Evolutionary conservation across 768 basidiomycete genomes (phyloP).

Genomic region (Trametes elegans): DNA sequence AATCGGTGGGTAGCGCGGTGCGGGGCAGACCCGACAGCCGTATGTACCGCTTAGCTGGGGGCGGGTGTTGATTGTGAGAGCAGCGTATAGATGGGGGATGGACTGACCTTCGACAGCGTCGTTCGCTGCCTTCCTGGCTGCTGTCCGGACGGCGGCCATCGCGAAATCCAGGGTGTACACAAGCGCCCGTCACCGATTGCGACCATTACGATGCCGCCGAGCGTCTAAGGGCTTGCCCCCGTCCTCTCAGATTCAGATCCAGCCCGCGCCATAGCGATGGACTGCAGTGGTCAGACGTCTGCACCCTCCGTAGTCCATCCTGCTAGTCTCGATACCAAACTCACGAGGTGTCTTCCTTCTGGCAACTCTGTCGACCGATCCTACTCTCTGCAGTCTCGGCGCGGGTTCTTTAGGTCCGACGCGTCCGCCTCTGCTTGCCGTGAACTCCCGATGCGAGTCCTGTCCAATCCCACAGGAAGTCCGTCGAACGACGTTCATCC

Average conservation of each 20-base stretch:
- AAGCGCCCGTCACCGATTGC: background rate
- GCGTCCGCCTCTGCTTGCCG: too few species aligned
- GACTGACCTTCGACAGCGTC: background rate
- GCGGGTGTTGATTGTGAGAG: background rate
- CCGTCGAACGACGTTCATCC: too few species aligned
- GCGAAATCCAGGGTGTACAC: background rate
- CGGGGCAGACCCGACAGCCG: constrained; percentile 37
- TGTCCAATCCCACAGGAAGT: too few species aligned
- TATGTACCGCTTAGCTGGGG: background rate
- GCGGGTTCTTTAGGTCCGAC: too few species aligned
- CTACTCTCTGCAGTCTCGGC: too few species aligned
- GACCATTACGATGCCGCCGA: background rate
- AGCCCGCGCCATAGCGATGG: too few species aligned
- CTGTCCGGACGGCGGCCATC: constrained; percentile 9
- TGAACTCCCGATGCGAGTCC: too few species aligned
- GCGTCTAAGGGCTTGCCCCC: background rate
- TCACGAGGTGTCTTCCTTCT: too few species aligned
- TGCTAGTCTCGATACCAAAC: too few species aligned
- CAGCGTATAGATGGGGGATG: background rate
- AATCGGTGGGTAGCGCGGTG: constrained; percentile 53
- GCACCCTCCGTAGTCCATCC: background rate
- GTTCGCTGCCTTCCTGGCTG: background rate
- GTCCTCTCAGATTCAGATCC: too few species aligned
- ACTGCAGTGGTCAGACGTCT: too few species aligned
- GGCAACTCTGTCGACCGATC: too few species aligned